A percentile compares a stretch with the other conserved stretches of the same genome.
phyloP scores from a whole-genome alignment of 345 rosid species.

The Raphanus raphanistrum region DNA sequence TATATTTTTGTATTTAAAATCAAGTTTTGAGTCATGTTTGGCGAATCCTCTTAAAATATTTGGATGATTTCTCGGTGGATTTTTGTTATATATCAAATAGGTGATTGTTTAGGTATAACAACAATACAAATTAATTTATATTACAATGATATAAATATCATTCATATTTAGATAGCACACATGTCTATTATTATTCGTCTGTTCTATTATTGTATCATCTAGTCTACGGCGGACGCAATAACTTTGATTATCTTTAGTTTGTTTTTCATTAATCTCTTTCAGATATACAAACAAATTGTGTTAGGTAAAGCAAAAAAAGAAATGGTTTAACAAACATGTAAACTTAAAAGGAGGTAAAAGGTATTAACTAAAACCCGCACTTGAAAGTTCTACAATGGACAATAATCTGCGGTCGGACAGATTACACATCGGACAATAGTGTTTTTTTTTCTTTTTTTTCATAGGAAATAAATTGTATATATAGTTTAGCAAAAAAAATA shows the following conservation, averaged over 20 bases:
- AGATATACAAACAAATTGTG: constrained; percentile 4
- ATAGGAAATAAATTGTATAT: too few species aligned
- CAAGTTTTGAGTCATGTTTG: too few species aligned
- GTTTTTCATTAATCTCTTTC: background rate
- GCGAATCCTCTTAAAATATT: background rate
- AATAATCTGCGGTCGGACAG: too few species aligned
- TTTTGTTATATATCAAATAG: background rate
- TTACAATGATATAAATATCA: constrained; percentile 1
- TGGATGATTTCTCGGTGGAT: background rate
- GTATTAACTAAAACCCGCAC: background rate
- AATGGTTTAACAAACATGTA: background rate
- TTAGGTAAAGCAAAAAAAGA: constrained; percentile 21
- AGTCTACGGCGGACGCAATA: constrained; percentile 18
- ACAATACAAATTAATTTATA: background rate
- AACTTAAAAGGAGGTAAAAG: background rate
- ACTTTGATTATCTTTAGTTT: background rate
- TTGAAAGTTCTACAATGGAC: too few species aligned
- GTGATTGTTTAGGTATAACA: background rate
- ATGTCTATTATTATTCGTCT: constrained; percentile 15
- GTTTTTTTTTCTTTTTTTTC: too few species aligned
- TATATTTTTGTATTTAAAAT: too few species aligned
- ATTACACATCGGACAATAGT: too few species aligned
- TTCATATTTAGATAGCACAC: constrained; percentile 16
- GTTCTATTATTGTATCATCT: constrained; percentile 16
- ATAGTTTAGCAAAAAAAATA: too few species aligned